A percentile compares a stretch with the other conserved stretches of the same genome.
phyloP scores from a whole-genome alignment of 139 green algal species.

The Mesostigma viride region DNA sequence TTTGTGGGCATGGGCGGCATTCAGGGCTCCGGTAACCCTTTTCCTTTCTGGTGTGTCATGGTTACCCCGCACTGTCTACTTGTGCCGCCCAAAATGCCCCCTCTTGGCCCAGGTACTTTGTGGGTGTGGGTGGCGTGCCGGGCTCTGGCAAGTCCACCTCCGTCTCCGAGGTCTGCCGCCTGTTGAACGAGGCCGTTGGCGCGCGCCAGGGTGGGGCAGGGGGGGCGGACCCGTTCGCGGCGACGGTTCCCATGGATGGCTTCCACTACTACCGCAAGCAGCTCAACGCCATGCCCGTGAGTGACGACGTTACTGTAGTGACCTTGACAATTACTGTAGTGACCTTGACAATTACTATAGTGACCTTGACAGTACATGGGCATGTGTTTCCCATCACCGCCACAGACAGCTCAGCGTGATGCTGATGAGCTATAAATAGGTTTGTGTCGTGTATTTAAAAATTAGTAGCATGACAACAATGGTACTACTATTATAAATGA shows the following conservation, averaged over 20 bases:
- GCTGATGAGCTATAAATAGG: no score
- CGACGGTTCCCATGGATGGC: conserved; percentile 64
- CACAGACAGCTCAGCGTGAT: no score
- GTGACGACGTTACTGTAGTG: no score
- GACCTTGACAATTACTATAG: no score
- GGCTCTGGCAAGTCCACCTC: conserved; percentile 69
- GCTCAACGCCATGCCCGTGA: conserved; percentile 49
- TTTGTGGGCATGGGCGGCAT: background rate
- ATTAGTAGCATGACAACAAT: no score
- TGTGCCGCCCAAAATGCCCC: background rate
- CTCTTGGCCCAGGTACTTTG: conserved; percentile 18
- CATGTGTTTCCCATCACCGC: no score
- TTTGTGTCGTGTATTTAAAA: no score
- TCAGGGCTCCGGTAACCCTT: background rate
- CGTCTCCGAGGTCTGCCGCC: conserved; percentile 34
- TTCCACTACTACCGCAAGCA: conserved; percentile 70
- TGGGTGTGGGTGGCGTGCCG: conserved; percentile 66
- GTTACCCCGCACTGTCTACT: background rate
- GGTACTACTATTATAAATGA: no score
- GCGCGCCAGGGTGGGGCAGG: background rate
- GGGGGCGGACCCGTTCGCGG: conserved; percentile 11
- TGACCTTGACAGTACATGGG: no score
- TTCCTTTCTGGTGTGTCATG: background rate
- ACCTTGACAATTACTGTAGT: no score
- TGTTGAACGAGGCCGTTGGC: conserved; percentile 36